These are phyloP conservation scores for Saccharomyces hybrid DNA, from an alignment of 1,139 yeast genomes.

Conservation along the genomic window DNA sequence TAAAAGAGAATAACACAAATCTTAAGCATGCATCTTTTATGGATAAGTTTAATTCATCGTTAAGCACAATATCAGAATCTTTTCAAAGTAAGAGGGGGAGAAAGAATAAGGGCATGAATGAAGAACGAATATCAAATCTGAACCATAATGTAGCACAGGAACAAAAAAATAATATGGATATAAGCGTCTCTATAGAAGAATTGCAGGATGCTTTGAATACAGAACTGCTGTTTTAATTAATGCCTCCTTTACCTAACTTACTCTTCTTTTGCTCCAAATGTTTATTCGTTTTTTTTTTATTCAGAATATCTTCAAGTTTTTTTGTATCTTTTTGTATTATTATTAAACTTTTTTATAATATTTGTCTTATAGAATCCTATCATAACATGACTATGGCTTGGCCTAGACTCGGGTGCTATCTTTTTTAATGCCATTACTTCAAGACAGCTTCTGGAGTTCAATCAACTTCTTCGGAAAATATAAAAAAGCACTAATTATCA, in stretches of 20 bases:
- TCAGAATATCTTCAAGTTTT: neutral
- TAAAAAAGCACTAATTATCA: slow-evolving; percentile 6
- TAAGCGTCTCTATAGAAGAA: slow-evolving; percentile 26
- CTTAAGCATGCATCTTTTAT: neutral
- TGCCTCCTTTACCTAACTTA: neutral
- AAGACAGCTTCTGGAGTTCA: neutral
- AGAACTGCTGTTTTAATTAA: slow-evolving; percentile 14
- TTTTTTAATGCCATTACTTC: neutral
- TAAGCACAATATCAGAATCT: neutral
- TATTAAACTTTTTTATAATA: neutral
- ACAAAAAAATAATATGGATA: neutral
- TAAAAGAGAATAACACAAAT: neutral
- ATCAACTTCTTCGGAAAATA: neutral
- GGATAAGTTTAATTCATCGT: neutral
- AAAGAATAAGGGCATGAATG: neutral
- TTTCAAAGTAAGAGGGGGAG: neutral
- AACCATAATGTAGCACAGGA: neutral
- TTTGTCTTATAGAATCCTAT: neutral
- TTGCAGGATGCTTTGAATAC: slow-evolving; percentile 38
- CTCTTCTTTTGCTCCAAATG: neutral
- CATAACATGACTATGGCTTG: neutral
- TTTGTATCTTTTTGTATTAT: neutral
- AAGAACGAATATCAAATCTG: neutral
- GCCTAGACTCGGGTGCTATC: neutral
- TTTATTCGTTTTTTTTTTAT: neutral